Evolutionary conservation across 2,329 filamentous ascomycete species (phyloP).

Genomic region (Claviceps purpurea): DNA sequence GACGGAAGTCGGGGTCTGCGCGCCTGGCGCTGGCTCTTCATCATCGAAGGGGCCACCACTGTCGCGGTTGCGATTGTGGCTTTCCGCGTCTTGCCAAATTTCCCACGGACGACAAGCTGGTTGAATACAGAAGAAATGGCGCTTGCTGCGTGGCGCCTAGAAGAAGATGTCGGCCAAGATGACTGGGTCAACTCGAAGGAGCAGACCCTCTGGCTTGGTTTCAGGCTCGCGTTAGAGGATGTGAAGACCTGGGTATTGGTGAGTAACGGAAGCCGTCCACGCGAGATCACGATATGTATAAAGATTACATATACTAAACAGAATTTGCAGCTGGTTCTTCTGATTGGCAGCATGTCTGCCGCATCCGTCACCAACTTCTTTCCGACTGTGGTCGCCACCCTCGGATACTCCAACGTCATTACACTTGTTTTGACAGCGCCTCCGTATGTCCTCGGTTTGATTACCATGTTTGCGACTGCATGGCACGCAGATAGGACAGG

Average conservation of each 20-base stretch:
- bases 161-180: slow-evolving; percentile 51
- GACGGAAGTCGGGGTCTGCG: slow-evolving; percentile 14
- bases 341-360: slow-evolving; percentile 43
- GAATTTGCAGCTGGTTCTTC: slow-evolving; percentile 30
- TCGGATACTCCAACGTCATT: slow-evolving; percentile 46
- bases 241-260: slow-evolving; percentile 48
- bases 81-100: slow-evolving; percentile 37
- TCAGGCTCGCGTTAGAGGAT: slow-evolving; percentile 41
- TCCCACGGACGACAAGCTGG: slow-evolving; percentile 26
- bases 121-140: slow-evolving; percentile 35
- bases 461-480: slow-evolving; percentile 51
- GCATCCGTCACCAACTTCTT: slow-evolving; percentile 56
- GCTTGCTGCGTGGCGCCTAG: slow-evolving; percentile 46
- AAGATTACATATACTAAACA: background rate
- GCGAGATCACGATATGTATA: background rate
- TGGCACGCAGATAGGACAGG: slow-evolving; percentile 59
- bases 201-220: slow-evolving; percentile 41
- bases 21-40: slow-evolving; percentile 22
- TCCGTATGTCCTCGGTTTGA: slow-evolving; percentile 48
- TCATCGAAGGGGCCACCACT: slow-evolving; percentile 18
- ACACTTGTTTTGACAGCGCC: slow-evolving; percentile 52
- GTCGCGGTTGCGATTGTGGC: slow-evolving; percentile 32
- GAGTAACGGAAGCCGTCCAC: slow-evolving; percentile 7
- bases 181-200: slow-evolving; percentile 45
- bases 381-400: slow-evolving; percentile 54